Base-by-base conservation (phyloP, 371 early-diverging fungal genomes). In the Umbelopsis sp. region DNA sequence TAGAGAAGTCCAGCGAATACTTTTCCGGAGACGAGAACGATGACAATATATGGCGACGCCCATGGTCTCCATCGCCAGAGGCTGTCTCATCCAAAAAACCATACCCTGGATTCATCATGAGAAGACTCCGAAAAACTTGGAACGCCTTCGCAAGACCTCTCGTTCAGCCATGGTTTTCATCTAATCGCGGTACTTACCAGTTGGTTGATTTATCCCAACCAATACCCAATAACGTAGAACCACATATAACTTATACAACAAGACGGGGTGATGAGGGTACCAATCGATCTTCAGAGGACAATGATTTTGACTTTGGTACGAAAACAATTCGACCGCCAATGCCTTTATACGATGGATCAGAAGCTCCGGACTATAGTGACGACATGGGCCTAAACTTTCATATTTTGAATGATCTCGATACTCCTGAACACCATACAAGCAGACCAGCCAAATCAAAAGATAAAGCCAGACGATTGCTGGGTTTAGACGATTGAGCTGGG, bases 251-350 rank as follows among this genome's bases (percentile, higher is more conserved):
- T n/a, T 0, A 16, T n/a, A 48, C 48, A 41, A 12, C 41, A 0
- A 41, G 41, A 41, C 41, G 12, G 0, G 12, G 7, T 16, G 16
- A 48, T 48, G 48, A 16, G 18, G 6, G 48, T 48, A 16, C 20
- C 18, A 48, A 10, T 16, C n/a, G 48, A 48, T 48, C 6, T 48
- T 48, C n/a, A 48, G 48, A 20, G 6, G 16, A 48, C 48, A 6
- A 48, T 16, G 79, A 80, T 9, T 79, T 77, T 16, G 69, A 80
- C 5, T 70, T 83, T 52, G 83, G 76, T 7, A 83, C 77, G 11
- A 72, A 50, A 45, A 80, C 83, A 0, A 79, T 83, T 45, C 76
- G 83, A n/a, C 79, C 80, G 11, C 46, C 52, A 14, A 44, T 67
- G 9, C 62, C 51, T 0, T 18, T 67, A 25, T 69, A 70, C 22